Evolutionary conservation across 2,329 filamentous ascomycete genomes (phyloP), one percentile per base, ranked within the genome.

Genomic region (Xylariaceae sp.): DNA sequence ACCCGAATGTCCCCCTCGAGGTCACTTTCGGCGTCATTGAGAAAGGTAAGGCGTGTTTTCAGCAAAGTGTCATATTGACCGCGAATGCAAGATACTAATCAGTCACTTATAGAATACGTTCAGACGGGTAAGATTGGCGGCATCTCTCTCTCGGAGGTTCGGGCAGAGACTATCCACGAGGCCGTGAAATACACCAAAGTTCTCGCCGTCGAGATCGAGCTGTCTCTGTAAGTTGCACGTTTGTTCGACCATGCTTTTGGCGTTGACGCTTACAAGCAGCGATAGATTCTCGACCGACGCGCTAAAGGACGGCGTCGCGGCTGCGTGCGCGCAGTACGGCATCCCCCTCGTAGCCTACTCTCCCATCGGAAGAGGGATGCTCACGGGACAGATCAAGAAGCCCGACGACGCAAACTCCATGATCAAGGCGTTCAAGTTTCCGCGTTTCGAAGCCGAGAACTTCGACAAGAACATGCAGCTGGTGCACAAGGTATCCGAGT

Each of bases 391-490:
- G 44, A 71, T 80, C 62, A 75, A 70, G 53, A 75, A 67, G 9
- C 44, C 65, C 2, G 63, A 72, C 4, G 78, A 81, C 53, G 68
- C 81, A 41, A 72, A 69, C 40, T 77, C 80, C 54, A 60, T 76
- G 49, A 73, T 77, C 15, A 67, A 22, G 2, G 9, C n/a, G 12
- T 55, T 63, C 12, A 46, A 51, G 5, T 55, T 76, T 47, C 74
- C 78, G 2, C 73, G 77, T 16, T 83, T 80, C 68, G 71, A 81
- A 57, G 73, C 76, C 1, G 84, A 79, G 10, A 80, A 80, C 55
- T 86, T 89, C 61, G 72, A 78, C 42, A 76, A 78, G 65, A 90
- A 89, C 68, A 61, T 88, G 6, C 69, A 81, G 64, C 76, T 90
- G 5, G 81, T 84, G 7, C 58, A 74, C 6, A 74, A 80, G 53